Evolutionary conservation across 2,329 filamentous ascomycete genomes (phyloP), one percentile per base, ranked within the genome.

Genomic region (Colletotrichum sp.): DNA sequence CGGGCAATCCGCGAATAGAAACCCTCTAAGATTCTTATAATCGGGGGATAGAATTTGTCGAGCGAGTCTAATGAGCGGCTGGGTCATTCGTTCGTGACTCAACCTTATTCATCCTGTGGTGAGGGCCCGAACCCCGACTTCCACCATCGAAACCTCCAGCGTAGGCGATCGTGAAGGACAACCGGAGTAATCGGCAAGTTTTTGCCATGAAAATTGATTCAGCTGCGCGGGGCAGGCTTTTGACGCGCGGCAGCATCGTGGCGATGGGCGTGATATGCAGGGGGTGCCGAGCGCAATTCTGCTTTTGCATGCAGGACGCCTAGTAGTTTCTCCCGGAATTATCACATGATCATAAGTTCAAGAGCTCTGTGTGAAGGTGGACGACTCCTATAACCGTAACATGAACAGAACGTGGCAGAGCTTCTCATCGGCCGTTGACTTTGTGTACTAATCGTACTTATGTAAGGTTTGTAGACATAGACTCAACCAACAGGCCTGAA

Each of bases 241-340:
- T 43, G 38, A 43, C 38, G 38, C 38, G 38, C 38, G 18, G 38
- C 38, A 43, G 38, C 18, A 43, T 43, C 18, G 38, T n/a, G 38
- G 38, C 38, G 38, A 43, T 43, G 18, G 38, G 8, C 38, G 4
- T 3, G 38, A 43, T n/a, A 43, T 43, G 38, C 38, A 43, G 38
- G 38, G 38, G 38, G 18, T 12, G 18, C 5, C 38, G 5, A 43
- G 38, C 38, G 38, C 38, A 12, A 3, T n/a, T 43, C 38, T 43
- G 1, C 3, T 43, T 3, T 12, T 3, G 38, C 38, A 43, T 43
- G 38, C 38, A 43, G 3, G 38, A 43, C 3, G 18, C 3, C 38
- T 43, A 0, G 5, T 43, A 0, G 5, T 43, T 3, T 43, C 38
- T 43, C 38, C 3, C 2, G 4, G 8, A 43, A 1, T 1, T 43